These are phyloP conservation scores for Brassica balearica DNA, from an alignment of 441 rosid genomes.

Conservation along the genomic window DNA sequence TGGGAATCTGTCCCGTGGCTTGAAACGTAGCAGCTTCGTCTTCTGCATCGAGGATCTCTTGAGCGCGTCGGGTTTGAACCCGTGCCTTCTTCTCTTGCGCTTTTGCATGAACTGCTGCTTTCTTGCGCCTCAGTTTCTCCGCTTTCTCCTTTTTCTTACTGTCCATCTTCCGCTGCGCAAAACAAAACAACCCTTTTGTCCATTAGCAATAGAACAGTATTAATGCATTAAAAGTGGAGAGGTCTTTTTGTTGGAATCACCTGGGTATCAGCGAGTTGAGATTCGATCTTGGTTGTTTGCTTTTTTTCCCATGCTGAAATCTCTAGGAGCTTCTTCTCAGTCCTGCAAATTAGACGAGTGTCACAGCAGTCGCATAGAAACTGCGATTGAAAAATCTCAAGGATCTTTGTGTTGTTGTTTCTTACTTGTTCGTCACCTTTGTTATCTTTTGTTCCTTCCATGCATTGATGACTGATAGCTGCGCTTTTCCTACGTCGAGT, in stretches of 20 bases:
- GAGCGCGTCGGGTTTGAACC: constrained; percentile 73
- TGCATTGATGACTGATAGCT: constrained; percentile 60
- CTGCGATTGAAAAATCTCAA: not conserved
- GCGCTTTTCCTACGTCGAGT: constrained; percentile 57
- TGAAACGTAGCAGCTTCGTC: constrained; percentile 81
- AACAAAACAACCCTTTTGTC: too few species aligned
- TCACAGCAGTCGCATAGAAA: not conserved
- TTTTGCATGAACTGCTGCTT: constrained; percentile 63
- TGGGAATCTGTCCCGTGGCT: constrained; percentile 70
- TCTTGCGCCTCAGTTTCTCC: constrained; percentile 68
- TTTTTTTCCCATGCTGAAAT: constrained; percentile 78
- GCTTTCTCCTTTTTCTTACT: constrained; percentile 68
- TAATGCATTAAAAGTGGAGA: not conserved
- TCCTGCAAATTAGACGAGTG: constrained; percentile 51
- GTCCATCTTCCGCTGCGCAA: constrained; percentile 67
- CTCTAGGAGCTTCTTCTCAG: constrained; percentile 64
- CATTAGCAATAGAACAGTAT: not conserved
- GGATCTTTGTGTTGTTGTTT: not conserved
- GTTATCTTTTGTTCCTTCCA: constrained; percentile 85
- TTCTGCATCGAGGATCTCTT: constrained; percentile 75
- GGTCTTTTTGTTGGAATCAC: constrained; percentile 9
- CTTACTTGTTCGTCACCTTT: constrained; percentile 54
- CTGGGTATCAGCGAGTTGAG: constrained; percentile 50
- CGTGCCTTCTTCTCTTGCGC: constrained; percentile 82
- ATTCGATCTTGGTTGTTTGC: constrained; percentile 69